Evolutionary conservation across 805 yeast genomes (phyloP).

Genomic region (Wickerhamomyces kurtzmanii): DNA sequence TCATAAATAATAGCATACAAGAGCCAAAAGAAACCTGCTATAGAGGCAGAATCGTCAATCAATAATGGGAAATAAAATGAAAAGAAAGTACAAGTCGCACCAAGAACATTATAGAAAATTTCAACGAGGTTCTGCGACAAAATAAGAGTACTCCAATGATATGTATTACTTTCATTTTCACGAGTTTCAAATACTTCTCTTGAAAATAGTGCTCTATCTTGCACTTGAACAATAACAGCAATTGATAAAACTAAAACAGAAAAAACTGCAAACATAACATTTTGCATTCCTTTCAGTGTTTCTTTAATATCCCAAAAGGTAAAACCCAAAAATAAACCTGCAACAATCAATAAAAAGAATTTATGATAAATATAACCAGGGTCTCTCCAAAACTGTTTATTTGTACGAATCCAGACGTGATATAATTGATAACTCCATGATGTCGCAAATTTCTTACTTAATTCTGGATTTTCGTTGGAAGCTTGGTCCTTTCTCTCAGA

Average conservation of each 20-base stretch:
- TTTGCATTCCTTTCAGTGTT: constrained; percentile 29
- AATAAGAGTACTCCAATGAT: constrained; percentile 28
- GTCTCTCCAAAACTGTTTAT: constrained; percentile 33
- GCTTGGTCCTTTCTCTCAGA: constrained; percentile 37
- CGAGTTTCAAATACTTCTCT: constrained; percentile 30
- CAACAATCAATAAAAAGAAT: constrained; percentile 28
- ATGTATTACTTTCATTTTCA: constrained; percentile 29
- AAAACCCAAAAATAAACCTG: constrained; percentile 43
- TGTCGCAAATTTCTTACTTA: constrained; percentile 16
- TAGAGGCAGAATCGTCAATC: constrained; percentile 28
- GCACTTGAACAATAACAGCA: constrained; percentile 29
- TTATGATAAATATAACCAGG: constrained; percentile 32
- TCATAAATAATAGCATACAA: constrained; percentile 39
- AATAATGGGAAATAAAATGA: constrained; percentile 30
- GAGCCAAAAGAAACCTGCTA: constrained; percentile 44
- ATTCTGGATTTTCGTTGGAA: constrained; percentile 13
- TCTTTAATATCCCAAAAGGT: constrained; percentile 43
- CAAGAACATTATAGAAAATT: constrained; percentile 21
- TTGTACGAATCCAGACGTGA: constrained; percentile 27
- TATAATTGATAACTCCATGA: constrained; percentile 19
- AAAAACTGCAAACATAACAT: constrained; percentile 26
- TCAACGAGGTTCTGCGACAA: constrained; percentile 24
- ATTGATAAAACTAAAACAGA: constrained; percentile 27
- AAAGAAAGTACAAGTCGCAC: constrained; percentile 22
- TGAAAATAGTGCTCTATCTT: constrained; percentile 22